Base-by-base conservation (phyloP, 306 rosid species). In the Aeschynomene evenia region DNA sequence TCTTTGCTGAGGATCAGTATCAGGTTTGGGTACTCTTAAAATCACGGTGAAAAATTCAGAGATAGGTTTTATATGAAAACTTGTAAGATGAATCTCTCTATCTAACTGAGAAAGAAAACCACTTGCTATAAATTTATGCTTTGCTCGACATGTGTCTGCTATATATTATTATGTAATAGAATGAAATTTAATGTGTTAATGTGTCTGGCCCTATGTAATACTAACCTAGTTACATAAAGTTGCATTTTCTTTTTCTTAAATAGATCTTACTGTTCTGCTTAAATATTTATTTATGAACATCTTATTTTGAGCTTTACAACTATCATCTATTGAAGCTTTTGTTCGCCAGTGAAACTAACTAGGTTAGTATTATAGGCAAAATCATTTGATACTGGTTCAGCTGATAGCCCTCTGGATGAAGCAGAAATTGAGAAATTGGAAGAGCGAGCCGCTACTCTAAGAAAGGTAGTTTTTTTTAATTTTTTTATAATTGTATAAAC, bases 371-470 rank as follows among this genome's bases (percentile, higher is more conserved):
- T 82, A 42, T 39, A 95, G 99, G 91, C 79, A 16, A 74, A 80
- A 82, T 7, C 85, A 53, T 83, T 72, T 71, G 96, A 89, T 54
- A 12, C 77, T 42, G 71, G 84, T 66, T 82, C 89, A 21, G 74
- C 78, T 70, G 60, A 85, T 61, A 82, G 90, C 65, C 81, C 88
- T 31, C 71, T 48, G 2, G 90, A 88, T 68, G 85, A 89, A 66
- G 74, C 72, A 54, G 95, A 91, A 81, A 80, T 90, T 16, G 95
- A 87, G 66, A 91, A 89, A 69, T 81, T 91, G 66, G 96, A 85
- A 76, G 92, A 88, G 71, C 83, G 70, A 75, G 89, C 94, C 74
- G 72, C 86, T 28, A 76, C 79, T 77, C 77, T 91, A 42, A 87
- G 81, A 84, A 83, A 76, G 96, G 99, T 95, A 78, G 14, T 62